Percentiles rank a stretch among this genome's conserved stretches.
Evolutionary conservation across 768 basidiomycete species (phyloP).

Genomic region (Lactarius sp.): DNA sequence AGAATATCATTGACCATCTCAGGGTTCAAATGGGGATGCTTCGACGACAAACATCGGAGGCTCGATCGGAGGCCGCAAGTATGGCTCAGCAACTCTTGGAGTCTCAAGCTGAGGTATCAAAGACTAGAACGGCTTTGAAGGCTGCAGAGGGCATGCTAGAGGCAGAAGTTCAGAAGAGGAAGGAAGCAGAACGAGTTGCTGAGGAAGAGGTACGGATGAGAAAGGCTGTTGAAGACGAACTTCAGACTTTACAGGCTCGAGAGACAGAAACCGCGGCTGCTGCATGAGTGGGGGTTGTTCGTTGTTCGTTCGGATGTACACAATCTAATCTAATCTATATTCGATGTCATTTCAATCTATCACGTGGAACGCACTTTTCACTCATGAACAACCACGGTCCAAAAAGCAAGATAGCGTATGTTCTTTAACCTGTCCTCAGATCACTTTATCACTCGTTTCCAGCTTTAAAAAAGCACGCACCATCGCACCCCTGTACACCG

Average conservation of each 20-base stretch:
- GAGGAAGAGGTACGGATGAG: conserved; percentile 47
- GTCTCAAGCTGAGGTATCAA: conserved; percentile 55
- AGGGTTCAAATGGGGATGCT: conserved; percentile 60
- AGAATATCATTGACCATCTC: conserved; percentile 53
- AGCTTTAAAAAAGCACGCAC: conserved; percentile 75
- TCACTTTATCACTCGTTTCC: neutral
- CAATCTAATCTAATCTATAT: neutral
- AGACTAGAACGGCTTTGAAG: conserved; percentile 50
- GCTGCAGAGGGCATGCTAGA: conserved; percentile 54
- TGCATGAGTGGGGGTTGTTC: neutral
- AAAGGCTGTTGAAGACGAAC: conserved; percentile 47
- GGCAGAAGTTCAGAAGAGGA: conserved; percentile 52
- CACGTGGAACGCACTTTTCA: conserved; percentile 5
- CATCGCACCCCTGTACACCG: conserved; percentile 81
- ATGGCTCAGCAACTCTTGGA: conserved; percentile 68
- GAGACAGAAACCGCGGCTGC: neutral
- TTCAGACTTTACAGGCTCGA: conserved; percentile 33
- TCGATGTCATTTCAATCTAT: neutral
- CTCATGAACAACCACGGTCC: conserved; percentile 25
- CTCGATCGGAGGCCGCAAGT: conserved; percentile 56
- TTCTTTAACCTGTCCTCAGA: conserved; percentile 14
- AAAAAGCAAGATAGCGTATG: conserved; percentile 56
- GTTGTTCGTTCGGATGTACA: neutral
- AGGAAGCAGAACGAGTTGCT: conserved; percentile 51
- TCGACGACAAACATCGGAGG: conserved; percentile 63